These are phyloP conservation scores for Truncatella angustata DNA, from an alignment of 2,329 filamentous ascomycete species.

Conservation along the genomic window DNA sequence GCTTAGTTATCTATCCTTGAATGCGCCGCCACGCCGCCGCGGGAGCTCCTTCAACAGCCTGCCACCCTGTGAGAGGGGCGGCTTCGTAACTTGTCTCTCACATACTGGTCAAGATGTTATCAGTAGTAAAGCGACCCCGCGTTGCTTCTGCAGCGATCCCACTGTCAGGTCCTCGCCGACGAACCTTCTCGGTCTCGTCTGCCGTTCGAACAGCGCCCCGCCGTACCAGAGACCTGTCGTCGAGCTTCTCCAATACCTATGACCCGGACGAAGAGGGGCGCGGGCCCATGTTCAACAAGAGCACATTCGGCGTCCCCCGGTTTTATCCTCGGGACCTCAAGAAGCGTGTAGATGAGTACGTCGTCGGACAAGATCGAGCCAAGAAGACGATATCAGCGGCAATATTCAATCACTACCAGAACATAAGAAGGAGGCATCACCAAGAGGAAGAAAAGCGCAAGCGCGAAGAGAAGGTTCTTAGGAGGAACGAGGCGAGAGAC, in stretches of 20 bases:
- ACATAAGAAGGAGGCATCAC: slow-evolving; percentile 73
- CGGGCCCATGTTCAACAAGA: slow-evolving; percentile 59
- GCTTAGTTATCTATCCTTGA: not conserved
- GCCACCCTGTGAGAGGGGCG: no score
- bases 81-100: no score
- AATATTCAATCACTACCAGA: slow-evolving; percentile 95
- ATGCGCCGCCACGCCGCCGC: not conserved
- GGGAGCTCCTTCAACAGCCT: not conserved
- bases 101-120: slow-evolving; percentile 22
- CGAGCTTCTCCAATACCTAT: slow-evolving; percentile 59
- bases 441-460: slow-evolving; percentile 67
- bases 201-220: slow-evolving; percentile 29
- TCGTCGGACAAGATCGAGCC: slow-evolving; percentile 91
- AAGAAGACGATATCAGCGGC: slow-evolving; percentile 92
- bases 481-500: slow-evolving; percentile 43
- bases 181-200: slow-evolving; percentile 28
- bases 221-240: slow-evolving; percentile 50
- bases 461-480: slow-evolving; percentile 61
- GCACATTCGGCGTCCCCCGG: slow-evolving; percentile 57
- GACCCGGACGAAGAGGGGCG: slow-evolving; percentile 54
- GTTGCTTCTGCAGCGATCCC: slow-evolving; percentile 13
- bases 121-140: slow-evolving; percentile 19
- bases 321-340: slow-evolving; percentile 73
- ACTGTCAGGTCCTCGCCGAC: slow-evolving; percentile 6
- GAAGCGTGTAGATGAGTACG: slow-evolving; percentile 89